These are phyloP conservation scores for Iberis pinnata DNA, from an alignment of 345 rosid genomes.

Conservation along the genomic window DNA sequence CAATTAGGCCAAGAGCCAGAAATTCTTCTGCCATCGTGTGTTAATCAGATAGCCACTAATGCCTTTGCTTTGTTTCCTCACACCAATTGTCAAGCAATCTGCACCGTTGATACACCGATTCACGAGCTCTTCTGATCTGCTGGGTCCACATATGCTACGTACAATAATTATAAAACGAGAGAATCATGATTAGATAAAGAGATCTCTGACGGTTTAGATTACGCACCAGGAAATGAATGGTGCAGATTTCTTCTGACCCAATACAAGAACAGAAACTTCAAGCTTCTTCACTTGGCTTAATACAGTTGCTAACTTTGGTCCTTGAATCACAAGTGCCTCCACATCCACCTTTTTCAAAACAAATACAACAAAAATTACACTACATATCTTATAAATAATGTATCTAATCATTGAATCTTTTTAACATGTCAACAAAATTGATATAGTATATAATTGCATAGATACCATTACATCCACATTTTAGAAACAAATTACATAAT, in stretches of 20 bases:
- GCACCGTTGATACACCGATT: conserved; percentile 66
- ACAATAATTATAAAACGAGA: conserved; percentile 16
- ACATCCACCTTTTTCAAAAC: conserved; percentile 63
- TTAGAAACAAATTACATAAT: background rate
- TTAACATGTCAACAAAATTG: too few species aligned
- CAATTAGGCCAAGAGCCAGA: conserved; percentile 88
- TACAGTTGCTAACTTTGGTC: conserved; percentile 76
- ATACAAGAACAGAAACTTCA: conserved; percentile 75
- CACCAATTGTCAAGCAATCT: conserved; percentile 85
- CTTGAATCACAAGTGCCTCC: conserved; percentile 81
- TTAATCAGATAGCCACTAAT: conserved; percentile 76
- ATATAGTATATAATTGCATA: too few species aligned
- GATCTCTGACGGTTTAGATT: conserved; percentile 25
- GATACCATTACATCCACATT: too few species aligned
- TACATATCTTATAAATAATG: too few species aligned
- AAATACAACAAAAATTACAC: too few species aligned
- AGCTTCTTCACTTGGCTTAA: conserved; percentile 90
- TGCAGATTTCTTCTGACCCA: conserved; percentile 75
- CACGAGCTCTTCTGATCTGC: conserved; percentile 67
- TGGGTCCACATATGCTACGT: conserved; percentile 64
- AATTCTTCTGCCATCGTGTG: conserved; percentile 89
- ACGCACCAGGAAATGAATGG: conserved; percentile 59
- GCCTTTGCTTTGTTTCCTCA: conserved; percentile 81
- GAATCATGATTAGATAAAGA: conserved; percentile 17
- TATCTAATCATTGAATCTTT: background rate